Base-by-base conservation (phyloP, 768 basidiomycete genomes). In the Daedaleopsis nitida region DNA sequence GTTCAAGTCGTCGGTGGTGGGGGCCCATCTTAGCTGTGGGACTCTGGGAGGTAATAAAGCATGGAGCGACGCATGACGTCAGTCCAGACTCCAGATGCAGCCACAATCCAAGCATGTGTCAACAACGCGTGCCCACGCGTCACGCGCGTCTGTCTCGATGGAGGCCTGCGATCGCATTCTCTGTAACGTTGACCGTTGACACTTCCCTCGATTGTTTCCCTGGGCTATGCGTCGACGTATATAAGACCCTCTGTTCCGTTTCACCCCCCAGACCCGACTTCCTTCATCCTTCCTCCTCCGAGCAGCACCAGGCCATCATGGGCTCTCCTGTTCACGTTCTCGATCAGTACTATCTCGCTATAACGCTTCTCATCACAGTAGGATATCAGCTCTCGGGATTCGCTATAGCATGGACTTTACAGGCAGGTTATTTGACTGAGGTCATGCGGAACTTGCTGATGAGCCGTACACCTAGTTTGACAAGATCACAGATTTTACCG, bases 401-500 rank as follows among this genome's bases (percentile, higher is more conserved):
- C 65, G 77, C 80, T 5, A 83, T 89, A 57, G 86, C 88, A 8
- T 89, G 85, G 83, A 83, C 83, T 0, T 75, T 86, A 42, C 82
- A 79, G 75, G 77, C 77, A 52, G 34, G 67, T 57, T 44, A 21
- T 24, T 12, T 13, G 19, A 14, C 49, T 3, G 3, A 42, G 11
- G 39, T n/a, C 35, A 39, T 54, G 7, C 14, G 17, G 11, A 24
- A n/a, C 16, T 32, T 3, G 27, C 27, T 32, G 9, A 27, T n/a
- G 1, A 14, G 38, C 17, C 19, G 43, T 17, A 53, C 39, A 11
- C 38, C 35, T 58, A 87, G 75, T 87, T 88, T 66, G 87, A 90
- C 73, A 89, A 90, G 70, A 85, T 89, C 48, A 89, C 87, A 13
- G 88, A 88, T 72, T 84, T 88, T 59, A 86, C 84, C 2, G 84